Base-by-base conservation (phyloP, 495 filamentous ascomycete species). In the Podospora tetraspora region DNA sequence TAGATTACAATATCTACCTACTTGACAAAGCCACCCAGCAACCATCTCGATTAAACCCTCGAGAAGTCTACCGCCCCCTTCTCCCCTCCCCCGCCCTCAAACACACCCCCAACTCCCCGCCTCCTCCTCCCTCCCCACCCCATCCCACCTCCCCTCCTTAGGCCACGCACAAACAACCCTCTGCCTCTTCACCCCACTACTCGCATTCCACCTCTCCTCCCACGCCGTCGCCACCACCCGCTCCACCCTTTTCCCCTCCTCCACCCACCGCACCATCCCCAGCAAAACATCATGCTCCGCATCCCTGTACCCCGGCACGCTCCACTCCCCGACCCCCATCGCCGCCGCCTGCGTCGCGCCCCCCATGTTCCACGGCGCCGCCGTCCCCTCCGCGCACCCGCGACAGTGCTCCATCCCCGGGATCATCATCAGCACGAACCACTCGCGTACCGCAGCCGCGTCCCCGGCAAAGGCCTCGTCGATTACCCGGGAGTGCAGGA, bases 261-360 rank as follows among this genome's bases (percentile, higher is more conserved):
- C 86, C 3, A 84, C 83, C 86, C 86, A 89, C 3, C 71, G 69
- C 75, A 86, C 79, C 63, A 89, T 67, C 21, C 84, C 84, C 63
- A 83, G 57, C 62, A 87, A 23, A 2, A 74, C 75, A 70, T 87
- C 83, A 67, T 85, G 80, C 21, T 72, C 37, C 56, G 83, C 80
- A 16, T 71, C 68, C 67, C 68, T 64, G 11, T 78, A 84, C 0
- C 82, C 84, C 0, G 84, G 82, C 0, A 77, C 74, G 9, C 73
- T 73, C 30, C 59, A 70, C 24, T 65, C 43, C 1, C 61, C 69
- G 0, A 66, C 64, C 2, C 76, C 76, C 57, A 80, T 23, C 0
- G 13, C 24, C 8, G 62, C 76, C 37, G 79, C 43, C 43, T 52
- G 43, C 43, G 43, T 52, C 8, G 76, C 77, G 12, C 75, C 76